Evolutionary conservation across 2,329 filamentous ascomycete genomes (phyloP).

Genomic region (Colletotrichum sp.): DNA sequence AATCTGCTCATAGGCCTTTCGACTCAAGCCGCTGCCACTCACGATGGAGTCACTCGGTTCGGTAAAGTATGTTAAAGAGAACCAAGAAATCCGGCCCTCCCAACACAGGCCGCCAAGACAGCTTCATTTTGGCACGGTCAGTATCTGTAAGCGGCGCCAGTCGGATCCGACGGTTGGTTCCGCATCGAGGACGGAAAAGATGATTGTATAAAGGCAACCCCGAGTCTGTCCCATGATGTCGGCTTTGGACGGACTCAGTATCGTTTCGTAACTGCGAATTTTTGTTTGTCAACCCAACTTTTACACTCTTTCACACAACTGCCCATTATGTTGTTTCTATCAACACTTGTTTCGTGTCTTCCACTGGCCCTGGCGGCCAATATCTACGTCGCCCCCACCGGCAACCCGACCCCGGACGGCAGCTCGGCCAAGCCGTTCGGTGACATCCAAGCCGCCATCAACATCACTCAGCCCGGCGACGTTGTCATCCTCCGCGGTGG

Average conservation of each 20-base stretch:
- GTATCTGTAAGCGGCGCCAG: background rate
- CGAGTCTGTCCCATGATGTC: background rate
- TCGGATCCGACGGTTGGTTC: background rate
- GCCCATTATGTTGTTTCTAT: background rate
- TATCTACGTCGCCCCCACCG: slow-evolving; percentile 51
- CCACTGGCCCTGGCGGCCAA: slow-evolving; percentile 31
- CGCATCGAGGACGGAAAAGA: background rate
- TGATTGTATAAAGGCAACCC: background rate
- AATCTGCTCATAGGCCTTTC: background rate
- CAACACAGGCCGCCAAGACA: background rate
- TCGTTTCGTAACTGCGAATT: background rate
- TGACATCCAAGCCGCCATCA: slow-evolving; percentile 51
- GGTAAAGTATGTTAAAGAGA: slow-evolving; percentile 3
- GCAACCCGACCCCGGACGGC: slow-evolving; percentile 41
- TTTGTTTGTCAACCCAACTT: background rate
- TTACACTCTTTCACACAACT: slow-evolving; percentile 6
- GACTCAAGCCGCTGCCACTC: background rate
- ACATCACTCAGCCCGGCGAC: slow-evolving; percentile 49
- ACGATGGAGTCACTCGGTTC: background rate
- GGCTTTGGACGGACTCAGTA: fast-evolving
- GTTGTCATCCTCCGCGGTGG: slow-evolving; percentile 38
- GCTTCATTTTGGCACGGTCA: background rate
- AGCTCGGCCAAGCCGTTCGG: slow-evolving; percentile 42
- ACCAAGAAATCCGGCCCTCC: background rate
- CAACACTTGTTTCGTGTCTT: slow-evolving; percentile 1